Base-by-base conservation (phyloP, 2,329 filamentous ascomycete genomes). In the Eutypella sp. region DNA sequence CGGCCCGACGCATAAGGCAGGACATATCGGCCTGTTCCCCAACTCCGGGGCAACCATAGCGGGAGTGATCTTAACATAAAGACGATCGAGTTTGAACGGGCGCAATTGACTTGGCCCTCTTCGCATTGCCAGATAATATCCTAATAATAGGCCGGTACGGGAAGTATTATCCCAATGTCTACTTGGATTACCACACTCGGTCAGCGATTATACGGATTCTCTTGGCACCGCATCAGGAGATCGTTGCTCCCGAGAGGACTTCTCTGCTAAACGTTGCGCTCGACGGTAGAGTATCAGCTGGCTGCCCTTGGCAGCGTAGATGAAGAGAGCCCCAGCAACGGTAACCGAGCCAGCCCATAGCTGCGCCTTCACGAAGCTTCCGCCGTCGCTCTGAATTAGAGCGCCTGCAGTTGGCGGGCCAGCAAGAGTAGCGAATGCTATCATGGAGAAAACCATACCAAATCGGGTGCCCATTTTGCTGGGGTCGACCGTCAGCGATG, bases 361-460 rank as follows among this genome's bases (percentile, higher is more conserved):
- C 58, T 76, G 72, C 18, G 72, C 69, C 49, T 69, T 68, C 23
- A 74, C 47, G 56, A 72, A 76, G 19, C 60, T 52, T 0, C 71
- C 72, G 13, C 60, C 51, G 22, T 66, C 61, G 5, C 55, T 54
- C 49, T 72, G 52, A n/a, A 78, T 66, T 43, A 79, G 54, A 0
- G 68, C 73, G 5, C 75, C 76, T 1, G 71, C 74, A 44, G 78
- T 71, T 1, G 74, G 73, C 2, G 71, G 67, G 1, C 75, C 75
- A 4, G 73, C 76, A 34, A 78, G 56, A 10, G 66, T 69, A 2
- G 74, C 73, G 40, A 78, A 66, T 9, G 67, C 68, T 19, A 76
- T 67, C 25, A 76, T 67, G 24, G 51, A 71, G 40, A 77, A 69
- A 4, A 71, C 66, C 74, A 79, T 78, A 0, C 74, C 76, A 59